Conservation (phyloP, 495 filamentous ascomycete species). For the Daldinia bambusicola region DNA sequence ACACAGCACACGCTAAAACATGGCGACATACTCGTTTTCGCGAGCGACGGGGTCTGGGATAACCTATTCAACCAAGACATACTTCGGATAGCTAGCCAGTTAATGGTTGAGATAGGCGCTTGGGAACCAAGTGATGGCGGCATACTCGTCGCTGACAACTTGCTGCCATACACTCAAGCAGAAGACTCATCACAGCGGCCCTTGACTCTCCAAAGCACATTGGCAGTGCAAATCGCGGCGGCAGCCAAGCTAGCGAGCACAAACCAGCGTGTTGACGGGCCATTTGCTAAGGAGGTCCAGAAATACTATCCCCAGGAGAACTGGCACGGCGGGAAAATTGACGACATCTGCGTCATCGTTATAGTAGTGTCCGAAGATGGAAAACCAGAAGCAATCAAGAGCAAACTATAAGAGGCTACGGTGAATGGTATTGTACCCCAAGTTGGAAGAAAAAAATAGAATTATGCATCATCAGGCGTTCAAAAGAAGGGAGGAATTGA, state of each 20-base stretch:
- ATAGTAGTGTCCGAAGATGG: constrained; percentile 71
- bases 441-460: constrained; percentile 16
- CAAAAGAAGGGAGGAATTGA: constrained; percentile 25
- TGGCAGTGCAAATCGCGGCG: constrained; percentile 78
- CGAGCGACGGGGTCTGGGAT: constrained; percentile 96
- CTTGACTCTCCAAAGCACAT: constrained; percentile 73
- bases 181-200: constrained; percentile 44
- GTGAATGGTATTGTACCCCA: not conserved
- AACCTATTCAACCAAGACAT: constrained; percentile 93
- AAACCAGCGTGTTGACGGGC: constrained; percentile 81
- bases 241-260: constrained; percentile 87
- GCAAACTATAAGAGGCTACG: constrained; percentile 49
- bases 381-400: constrained; percentile 47
- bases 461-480: constrained; percentile 38
- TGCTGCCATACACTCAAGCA: constrained; percentile 63
- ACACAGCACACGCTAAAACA: constrained; percentile 79
- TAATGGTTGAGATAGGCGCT: constrained; percentile 77
- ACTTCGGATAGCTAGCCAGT: constrained; percentile 76
- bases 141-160: constrained; percentile 65
- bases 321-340: constrained; percentile 88
- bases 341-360: constrained; percentile 87
- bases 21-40: constrained; percentile 90
- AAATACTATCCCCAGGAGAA: constrained; percentile 83
- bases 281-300: constrained; percentile 94
- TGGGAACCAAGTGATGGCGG: constrained; percentile 72